phyloP scores from a whole-genome alignment of 169 alveolate species.

The Plasmodium coatneyi region DNA sequence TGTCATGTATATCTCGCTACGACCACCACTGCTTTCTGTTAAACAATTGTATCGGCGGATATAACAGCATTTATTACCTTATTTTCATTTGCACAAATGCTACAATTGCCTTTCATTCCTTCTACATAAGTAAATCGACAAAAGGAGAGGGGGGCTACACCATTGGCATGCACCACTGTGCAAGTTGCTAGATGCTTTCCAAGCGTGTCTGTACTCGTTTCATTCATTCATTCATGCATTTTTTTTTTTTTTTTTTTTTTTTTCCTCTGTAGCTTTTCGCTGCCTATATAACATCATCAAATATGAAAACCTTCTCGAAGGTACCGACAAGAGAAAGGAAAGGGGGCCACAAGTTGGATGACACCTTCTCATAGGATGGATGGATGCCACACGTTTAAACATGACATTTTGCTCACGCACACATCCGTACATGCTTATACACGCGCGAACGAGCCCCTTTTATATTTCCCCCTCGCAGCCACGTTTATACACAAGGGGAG shows the following conservation, averaged over 20 bases:
- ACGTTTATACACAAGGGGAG: constrained; percentile 35
- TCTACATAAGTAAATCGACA: constrained; percentile 20
- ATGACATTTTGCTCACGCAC: not conserved
- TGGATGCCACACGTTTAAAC: not conserved
- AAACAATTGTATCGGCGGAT: constrained; percentile 65
- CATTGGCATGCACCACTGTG: not conserved
- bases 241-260: not conserved
- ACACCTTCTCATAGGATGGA: not conserved
- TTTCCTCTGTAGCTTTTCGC: constrained; percentile 21
- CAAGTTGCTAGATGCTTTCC: not conserved
- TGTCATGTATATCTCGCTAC: constrained; percentile 62
- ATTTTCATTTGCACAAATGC: constrained; percentile 9
- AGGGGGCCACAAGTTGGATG: not conserved
- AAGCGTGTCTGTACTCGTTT: not conserved
- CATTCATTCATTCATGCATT: not conserved
- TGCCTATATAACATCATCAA: constrained; percentile 33
- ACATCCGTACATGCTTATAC: not conserved
- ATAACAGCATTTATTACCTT: constrained; percentile 20
- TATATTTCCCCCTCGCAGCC: constrained; percentile 1
- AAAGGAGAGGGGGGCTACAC: not conserved
- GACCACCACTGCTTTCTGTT: constrained; percentile 67
- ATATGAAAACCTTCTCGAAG: constrained; percentile 46
- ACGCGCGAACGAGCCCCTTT: not conserved
- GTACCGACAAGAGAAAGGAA: constrained; percentile 1
- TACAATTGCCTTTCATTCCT: constrained; percentile 18